A percentile compares a stretch with the other conserved stretches of the same genome.
phyloP scores from a whole-genome alignment of 2,329 filamentous ascomycete genomes.

The Colletotrichum tropicale region DNA sequence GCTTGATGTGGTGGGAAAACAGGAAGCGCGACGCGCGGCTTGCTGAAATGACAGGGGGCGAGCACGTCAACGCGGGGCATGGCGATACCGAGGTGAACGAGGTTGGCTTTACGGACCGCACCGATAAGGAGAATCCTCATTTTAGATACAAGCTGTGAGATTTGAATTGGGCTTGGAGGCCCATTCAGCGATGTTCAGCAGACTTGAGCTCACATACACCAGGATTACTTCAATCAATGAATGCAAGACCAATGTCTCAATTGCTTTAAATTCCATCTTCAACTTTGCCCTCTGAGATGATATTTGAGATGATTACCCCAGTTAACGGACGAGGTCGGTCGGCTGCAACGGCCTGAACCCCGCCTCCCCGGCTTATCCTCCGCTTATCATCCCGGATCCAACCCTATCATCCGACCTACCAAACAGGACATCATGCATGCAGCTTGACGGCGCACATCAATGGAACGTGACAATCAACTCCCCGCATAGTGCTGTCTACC shows the following conservation, averaged over 20 bases:
- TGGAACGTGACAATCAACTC: neutral
- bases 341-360: neutral
- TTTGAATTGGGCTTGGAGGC: neutral
- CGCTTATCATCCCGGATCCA: conserved; percentile 5
- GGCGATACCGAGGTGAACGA: neutral
- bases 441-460: neutral
- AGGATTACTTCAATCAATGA: neutral
- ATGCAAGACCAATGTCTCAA: neutral
- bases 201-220: neutral
- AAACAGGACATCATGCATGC: neutral
- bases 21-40: neutral
- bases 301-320: neutral
- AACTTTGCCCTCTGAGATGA: neutral
- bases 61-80: neutral
- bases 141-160: neutral
- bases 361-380: neutral
- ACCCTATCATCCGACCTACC: neutral
- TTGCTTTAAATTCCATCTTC: neutral
- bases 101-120: neutral
- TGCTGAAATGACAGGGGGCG: neutral
- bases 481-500: neutral
- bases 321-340: neutral
- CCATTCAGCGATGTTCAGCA: neutral
- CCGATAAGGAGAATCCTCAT: neutral
- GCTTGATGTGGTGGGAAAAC: neutral